Conservation (phyloP, 352 stramenopile genomes). For the Pythium apleroticum region DNA sequence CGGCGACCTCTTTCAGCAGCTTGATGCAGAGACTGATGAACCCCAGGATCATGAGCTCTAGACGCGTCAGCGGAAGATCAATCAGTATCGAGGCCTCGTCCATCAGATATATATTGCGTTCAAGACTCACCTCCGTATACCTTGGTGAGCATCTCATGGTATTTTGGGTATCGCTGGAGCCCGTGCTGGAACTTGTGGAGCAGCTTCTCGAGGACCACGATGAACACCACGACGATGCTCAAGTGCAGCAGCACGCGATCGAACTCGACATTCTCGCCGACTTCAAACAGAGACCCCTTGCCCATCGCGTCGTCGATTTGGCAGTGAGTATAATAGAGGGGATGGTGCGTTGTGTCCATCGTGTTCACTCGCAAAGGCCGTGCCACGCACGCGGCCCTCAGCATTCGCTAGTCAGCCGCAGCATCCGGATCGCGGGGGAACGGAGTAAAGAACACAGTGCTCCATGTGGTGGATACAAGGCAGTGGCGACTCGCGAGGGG, state of each 20-base stretch:
- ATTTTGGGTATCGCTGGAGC: slow-evolving; percentile 50
- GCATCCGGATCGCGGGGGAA: background rate
- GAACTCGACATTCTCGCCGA: slow-evolving; percentile 54
- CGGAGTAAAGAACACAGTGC: background rate
- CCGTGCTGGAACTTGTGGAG: slow-evolving; percentile 53
- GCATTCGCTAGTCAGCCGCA: background rate
- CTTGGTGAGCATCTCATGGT: slow-evolving; percentile 37
- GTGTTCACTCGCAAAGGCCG: background rate
- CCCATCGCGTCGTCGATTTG: slow-evolving; percentile 4
- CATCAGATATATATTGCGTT: background rate
- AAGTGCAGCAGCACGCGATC: slow-evolving; percentile 48
- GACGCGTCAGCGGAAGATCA: background rate
- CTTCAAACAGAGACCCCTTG: slow-evolving; percentile 44
- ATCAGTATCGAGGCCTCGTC: background rate
- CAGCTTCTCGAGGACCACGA: slow-evolving; percentile 46
- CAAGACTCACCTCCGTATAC: background rate
- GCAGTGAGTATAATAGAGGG: background rate
- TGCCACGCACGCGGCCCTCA: background rate
- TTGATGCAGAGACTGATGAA: slow-evolving; percentile 27
- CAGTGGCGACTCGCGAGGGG: background rate
- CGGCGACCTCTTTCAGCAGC: slow-evolving; percentile 18
- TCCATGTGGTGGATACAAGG: background rate
- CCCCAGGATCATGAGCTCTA: slow-evolving; percentile 39
- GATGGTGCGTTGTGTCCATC: background rate
- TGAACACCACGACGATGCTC: slow-evolving; percentile 43